Percentiles rank a stretch among this genome's conserved stretches.
Conservation (phyloP, 2,329 filamentous ascomycete genomes). For the Ophiostoma perfectum region DNA sequence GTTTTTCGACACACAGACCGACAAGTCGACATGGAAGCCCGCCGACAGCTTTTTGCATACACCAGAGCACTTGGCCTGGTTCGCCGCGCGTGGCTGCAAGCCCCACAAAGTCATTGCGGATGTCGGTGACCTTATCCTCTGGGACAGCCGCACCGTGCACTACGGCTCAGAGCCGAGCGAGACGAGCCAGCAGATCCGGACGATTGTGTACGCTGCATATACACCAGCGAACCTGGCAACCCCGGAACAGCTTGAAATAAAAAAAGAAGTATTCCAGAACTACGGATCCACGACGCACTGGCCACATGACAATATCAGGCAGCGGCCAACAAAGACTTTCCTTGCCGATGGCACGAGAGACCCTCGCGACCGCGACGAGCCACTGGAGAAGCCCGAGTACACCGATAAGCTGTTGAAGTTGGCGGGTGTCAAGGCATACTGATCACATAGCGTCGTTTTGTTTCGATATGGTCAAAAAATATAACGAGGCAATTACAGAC, state of each 20-base stretch:
- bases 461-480: too few relatives aligned
- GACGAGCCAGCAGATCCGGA: conserved; percentile 30
- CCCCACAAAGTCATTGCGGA: conserved; percentile 32
- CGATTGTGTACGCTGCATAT: conserved; percentile 35
- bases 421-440: conserved; percentile 30
- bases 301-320: conserved; percentile 23
- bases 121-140: conserved; percentile 35
- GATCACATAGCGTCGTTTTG: too few relatives aligned
- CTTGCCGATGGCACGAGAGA: conserved; percentile 17
- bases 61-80: conserved; percentile 17
- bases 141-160: conserved; percentile 35
- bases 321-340: background rate
- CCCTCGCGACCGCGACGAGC: conserved; percentile 27
- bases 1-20: conserved; percentile 22
- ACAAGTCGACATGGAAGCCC: conserved; percentile 8
- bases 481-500: too few relatives aligned
- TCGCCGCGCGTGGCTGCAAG: conserved; percentile 4
- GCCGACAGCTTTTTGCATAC: conserved; percentile 14
- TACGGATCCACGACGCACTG: conserved; percentile 32
- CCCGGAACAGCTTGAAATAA: conserved; percentile 23
- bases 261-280: conserved; percentile 31
- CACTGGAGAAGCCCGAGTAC: conserved; percentile 35
- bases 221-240: conserved; percentile 33
- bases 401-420: conserved; percentile 33
- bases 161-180: conserved; percentile 34